phyloP scores from a whole-genome alignment of 805 yeast species.

The Candida taoyuanica region DNA sequence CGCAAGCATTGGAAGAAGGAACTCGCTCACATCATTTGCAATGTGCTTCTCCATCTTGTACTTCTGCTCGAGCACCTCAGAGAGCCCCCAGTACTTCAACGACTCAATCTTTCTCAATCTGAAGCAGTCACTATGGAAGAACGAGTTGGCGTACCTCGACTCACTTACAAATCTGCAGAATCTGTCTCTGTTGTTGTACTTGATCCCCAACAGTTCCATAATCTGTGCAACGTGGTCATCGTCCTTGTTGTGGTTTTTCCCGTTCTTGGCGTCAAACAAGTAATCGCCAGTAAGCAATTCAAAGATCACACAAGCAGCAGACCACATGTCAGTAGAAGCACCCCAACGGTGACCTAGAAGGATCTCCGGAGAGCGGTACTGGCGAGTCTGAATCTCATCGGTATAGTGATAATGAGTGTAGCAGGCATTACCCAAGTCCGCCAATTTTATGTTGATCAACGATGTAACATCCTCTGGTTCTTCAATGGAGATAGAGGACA shows the following conservation, averaged over 20 bases:
- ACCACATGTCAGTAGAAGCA: slow-evolving; percentile 88
- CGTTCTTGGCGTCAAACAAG: slow-evolving; percentile 79
- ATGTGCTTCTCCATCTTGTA: slow-evolving; percentile 57
- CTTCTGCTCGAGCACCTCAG: slow-evolving; percentile 67
- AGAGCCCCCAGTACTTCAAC: slow-evolving; percentile 73
- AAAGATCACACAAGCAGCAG: slow-evolving; percentile 83
- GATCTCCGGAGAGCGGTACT: slow-evolving; percentile 62
- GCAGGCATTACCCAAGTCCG: slow-evolving; percentile 70
- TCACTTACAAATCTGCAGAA: slow-evolving; percentile 33
- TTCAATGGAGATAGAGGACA: slow-evolving; percentile 8
- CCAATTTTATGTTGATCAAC: slow-evolving; percentile 42
- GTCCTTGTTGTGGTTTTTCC: slow-evolving; percentile 73
- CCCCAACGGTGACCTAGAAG: slow-evolving; percentile 59
- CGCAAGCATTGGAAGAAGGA: slow-evolving; percentile 46
- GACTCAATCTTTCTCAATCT: slow-evolving; percentile 58
- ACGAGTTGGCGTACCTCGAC: slow-evolving; percentile 41
- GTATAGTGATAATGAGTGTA: slow-evolving; percentile 60
- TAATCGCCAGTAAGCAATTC: slow-evolving; percentile 94
- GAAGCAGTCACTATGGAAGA: slow-evolving; percentile 38
- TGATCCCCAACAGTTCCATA: slow-evolving; percentile 38
- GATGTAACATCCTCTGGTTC: slow-evolving; percentile 13
- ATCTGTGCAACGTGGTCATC: slow-evolving; percentile 97
- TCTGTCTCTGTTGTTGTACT: slow-evolving; percentile 31
- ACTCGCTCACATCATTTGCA: slow-evolving; percentile 44
- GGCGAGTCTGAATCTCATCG: slow-evolving; percentile 65